These are phyloP conservation scores for Lolium multiflorum DNA, from an alignment of 176 grass and related monocot genomes.

Conservation along the genomic window DNA sequence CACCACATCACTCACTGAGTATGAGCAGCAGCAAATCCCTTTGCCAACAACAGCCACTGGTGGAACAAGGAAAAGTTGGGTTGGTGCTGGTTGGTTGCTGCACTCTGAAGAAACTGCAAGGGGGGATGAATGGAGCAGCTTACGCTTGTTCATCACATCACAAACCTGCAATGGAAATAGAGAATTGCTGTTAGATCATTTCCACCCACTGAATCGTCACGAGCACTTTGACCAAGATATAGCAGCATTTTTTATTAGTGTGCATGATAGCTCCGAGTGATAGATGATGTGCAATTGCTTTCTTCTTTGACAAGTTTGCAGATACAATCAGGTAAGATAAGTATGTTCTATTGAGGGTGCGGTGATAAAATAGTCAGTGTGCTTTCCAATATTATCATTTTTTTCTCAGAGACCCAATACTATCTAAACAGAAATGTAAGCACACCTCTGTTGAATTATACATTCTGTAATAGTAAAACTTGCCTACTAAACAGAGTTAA, in stretches of 20 bases:
- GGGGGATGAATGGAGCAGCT: conserved; percentile 68
- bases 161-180: conserved; percentile 50
- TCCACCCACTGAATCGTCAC: background rate
- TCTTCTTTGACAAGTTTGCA: conserved; percentile 22
- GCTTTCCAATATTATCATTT: background rate
- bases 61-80: conserved; percentile 39
- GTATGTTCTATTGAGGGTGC: background rate
- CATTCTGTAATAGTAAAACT: background rate
- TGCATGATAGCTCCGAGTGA: conserved; percentile 4
- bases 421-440: background rate
- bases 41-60: conserved; percentile 46
- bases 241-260: background rate
- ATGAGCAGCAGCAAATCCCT: conserved; percentile 34
- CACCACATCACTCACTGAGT: conserved; percentile 51
- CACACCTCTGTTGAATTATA: background rate
- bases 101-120: conserved; percentile 45
- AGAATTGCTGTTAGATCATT: background rate
- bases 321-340: background rate
- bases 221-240: background rate
- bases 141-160: conserved; percentile 77
- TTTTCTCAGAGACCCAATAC: background rate
- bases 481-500: background rate
- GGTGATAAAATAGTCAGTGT: background rate
- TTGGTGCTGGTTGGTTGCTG: conserved; percentile 46
- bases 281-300: background rate